Conservation (phyloP, 345 rosid species). For the Eutrema japonicum region DNA sequence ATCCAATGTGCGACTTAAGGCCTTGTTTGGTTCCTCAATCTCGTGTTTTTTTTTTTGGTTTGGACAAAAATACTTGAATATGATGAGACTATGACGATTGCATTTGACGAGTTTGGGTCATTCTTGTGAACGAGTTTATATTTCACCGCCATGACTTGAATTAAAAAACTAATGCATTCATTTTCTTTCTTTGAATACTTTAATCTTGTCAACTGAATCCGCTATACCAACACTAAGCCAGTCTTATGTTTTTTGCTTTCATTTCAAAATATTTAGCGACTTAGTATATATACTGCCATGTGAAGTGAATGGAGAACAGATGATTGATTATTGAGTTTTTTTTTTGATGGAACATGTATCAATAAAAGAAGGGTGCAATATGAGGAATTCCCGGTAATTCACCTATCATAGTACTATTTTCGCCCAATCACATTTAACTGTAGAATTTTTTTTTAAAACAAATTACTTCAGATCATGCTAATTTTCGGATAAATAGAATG, state of each 20-base stretch:
- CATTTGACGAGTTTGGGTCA: constrained; percentile 25
- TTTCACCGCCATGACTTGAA: constrained; percentile 19
- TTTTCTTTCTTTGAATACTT: constrained; percentile 1
- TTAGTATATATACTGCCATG: background rate
- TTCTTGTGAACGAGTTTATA: constrained; percentile 38
- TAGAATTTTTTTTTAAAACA: too few species aligned
- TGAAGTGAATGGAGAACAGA: background rate
- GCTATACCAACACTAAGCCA: background rate
- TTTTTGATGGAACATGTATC: too few species aligned
- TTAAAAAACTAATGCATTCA: background rate
- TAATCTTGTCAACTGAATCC: background rate
- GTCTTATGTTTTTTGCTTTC: constrained; percentile 4
- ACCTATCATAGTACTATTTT: too few species aligned
- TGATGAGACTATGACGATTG: constrained; percentile 7
- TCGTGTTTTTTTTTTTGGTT: constrained; percentile 22
- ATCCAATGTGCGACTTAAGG: constrained; percentile 60
- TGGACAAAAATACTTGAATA: background rate
- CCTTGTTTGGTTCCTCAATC: constrained; percentile 38
- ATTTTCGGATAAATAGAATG: background rate
- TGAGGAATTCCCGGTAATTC: fast-evolving
- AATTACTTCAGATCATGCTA: too few species aligned
- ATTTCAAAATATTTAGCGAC: background rate
- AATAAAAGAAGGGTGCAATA: too few species aligned
- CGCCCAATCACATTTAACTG: too few species aligned
- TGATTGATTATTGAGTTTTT: too few species aligned